These are phyloP conservation scores for Erigeron philadelphicus DNA, from an alignment of 140 eudicot species.

Conservation along the genomic window DNA sequence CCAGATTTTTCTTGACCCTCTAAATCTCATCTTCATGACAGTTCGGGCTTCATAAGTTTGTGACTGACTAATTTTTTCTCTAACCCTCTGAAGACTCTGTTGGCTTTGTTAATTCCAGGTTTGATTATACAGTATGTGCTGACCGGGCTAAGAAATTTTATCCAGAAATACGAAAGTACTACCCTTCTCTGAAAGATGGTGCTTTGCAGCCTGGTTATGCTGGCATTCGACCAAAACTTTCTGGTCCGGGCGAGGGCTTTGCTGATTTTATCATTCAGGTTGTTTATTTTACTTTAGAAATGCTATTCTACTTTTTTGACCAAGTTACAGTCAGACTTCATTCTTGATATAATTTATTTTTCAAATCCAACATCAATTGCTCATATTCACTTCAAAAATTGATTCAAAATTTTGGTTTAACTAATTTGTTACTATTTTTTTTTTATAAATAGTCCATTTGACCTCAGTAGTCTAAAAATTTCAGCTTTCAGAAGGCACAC, in stretches of 20 bases:
- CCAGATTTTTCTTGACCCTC: too few species aligned
- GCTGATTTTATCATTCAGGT: slow-evolving; percentile 81
- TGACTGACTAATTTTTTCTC: not conserved
- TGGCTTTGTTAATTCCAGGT: slow-evolving; percentile 39
- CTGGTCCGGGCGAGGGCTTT: slow-evolving; percentile 58
- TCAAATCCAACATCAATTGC: not conserved
- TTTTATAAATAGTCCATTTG: not conserved
- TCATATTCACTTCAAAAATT: not conserved
- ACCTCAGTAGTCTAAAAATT: not conserved
- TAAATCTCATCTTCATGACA: not conserved
- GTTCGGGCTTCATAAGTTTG: not conserved
- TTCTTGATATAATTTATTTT: not conserved
- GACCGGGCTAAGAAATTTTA: slow-evolving; percentile 65
- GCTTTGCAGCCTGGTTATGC: slow-evolving; percentile 79
- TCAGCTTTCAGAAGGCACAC: not conserved
- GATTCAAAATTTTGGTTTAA: not conserved
- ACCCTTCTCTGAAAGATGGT: slow-evolving; percentile 63
- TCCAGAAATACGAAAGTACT: slow-evolving; percentile 69
- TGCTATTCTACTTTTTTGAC: slow-evolving; percentile 3
- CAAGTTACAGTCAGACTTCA: not conserved
- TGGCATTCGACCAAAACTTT: slow-evolving; percentile 77
- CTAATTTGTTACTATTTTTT: not conserved
- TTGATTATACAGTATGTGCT: slow-evolving; percentile 60
- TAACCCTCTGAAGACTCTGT: not conserved
- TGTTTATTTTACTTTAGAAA: not conserved